Evolutionary conservation across 306 rosid genomes (phyloP).

Genomic region (Hylodesmum podocarpum): DNA sequence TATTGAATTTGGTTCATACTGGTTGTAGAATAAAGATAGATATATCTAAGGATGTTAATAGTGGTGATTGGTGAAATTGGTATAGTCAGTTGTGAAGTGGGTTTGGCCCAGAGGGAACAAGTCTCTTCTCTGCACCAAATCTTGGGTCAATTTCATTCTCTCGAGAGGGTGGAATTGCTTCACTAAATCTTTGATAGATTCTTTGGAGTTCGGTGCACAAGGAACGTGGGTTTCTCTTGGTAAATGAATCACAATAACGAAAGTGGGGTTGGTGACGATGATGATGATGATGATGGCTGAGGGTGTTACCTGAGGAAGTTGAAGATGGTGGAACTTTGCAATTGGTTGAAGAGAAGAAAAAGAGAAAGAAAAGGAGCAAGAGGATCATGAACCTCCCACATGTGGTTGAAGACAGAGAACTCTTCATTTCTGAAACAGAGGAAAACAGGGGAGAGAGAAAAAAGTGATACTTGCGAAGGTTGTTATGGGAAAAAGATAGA

Average conservation of each 20-base stretch:
- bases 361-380: constrained; percentile 23
- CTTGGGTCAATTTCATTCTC: constrained; percentile 58
- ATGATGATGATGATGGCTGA: background rate
- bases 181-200: constrained; percentile 22
- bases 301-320: constrained; percentile 30
- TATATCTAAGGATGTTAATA: constrained; percentile 7
- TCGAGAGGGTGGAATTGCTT: constrained; percentile 25
- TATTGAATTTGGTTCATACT: background rate
- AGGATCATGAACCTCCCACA: background rate
- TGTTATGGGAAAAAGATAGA: background rate
- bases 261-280: constrained; percentile 1
- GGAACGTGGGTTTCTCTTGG: constrained; percentile 57
- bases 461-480: background rate
- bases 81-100: constrained; percentile 82
- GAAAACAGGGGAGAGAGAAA: constrained; percentile 22
- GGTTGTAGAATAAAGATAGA: background rate
- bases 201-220: constrained; percentile 61
- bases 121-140: constrained; percentile 81
- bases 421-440: constrained; percentile 54
- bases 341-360: constrained; percentile 23
- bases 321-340: constrained; percentile 1
- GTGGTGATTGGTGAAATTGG: background rate
- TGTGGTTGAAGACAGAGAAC: constrained; percentile 47
- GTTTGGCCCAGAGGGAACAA: constrained; percentile 95
- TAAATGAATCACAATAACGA: constrained; percentile 55